phyloP scores from a whole-genome alignment of 2,329 filamentous ascomycete species.

The Microdochium bolleyi region DNA sequence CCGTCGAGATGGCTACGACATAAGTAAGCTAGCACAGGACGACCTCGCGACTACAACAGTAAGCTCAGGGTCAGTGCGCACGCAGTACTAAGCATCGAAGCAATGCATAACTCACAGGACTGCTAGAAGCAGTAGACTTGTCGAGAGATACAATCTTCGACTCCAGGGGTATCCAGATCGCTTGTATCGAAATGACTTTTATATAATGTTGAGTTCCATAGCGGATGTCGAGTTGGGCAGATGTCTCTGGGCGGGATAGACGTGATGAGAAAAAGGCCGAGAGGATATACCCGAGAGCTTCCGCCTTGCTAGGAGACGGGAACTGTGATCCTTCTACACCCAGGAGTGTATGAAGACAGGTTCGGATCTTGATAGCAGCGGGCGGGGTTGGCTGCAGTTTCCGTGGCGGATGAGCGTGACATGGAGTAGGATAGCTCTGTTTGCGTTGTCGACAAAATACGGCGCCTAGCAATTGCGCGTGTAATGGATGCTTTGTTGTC shows the following conservation, averaged over 20 bases:
- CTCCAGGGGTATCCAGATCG: conserved; percentile 37
- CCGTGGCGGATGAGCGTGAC: conserved; percentile 23
- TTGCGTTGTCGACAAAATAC: conserved; percentile 34
- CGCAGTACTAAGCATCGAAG: neutral
- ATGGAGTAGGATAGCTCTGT: conserved; percentile 31
- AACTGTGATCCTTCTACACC: conserved; percentile 21
- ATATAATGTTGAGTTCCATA: conserved; percentile 38
- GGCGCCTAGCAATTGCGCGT: conserved; percentile 37
- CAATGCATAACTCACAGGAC: no score
- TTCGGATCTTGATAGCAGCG: conserved; percentile 32
- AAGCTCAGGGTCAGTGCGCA: neutral
- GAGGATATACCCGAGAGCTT: conserved; percentile 35
- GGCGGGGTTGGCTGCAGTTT: conserved; percentile 28
- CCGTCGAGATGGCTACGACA: conserved; percentile 35
- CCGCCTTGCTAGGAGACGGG: conserved; percentile 21
- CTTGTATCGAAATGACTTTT: conserved; percentile 35
- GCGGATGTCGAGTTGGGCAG: conserved; percentile 36
- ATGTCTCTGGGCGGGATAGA: conserved; percentile 19
- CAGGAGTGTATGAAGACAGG: conserved; percentile 34
- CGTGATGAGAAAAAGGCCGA: conserved; percentile 31
- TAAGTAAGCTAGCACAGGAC: conserved; percentile 36
- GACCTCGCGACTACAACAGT: conserved; percentile 4
- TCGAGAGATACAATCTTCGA: conserved; percentile 19
- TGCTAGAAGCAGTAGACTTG: no score
- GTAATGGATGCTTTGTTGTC: conserved; percentile 41